A percentile compares a stretch with the other conserved stretches of the same genome.
Conservation (phyloP, 345 rosid genomes). For the Pistacia vera region DNA sequence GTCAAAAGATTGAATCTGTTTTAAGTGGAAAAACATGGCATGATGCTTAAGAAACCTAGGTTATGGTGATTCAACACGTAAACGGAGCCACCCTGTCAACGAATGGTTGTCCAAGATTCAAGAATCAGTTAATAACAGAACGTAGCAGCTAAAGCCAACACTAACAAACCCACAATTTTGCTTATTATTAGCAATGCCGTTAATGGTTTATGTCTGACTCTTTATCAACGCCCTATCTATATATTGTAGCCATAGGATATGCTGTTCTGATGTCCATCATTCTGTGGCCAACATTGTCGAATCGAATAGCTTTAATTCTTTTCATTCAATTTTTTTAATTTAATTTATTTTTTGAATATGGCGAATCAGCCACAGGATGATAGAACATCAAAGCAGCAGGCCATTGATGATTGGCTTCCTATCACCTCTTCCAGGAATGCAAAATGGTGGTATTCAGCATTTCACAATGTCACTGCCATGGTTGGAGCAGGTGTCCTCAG, state of each 20-base stretch:
- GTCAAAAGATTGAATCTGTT: background rate
- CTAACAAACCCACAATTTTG: background rate
- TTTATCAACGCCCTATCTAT: background rate
- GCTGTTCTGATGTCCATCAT: background rate
- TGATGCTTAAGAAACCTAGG: too few species aligned
- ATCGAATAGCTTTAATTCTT: background rate
- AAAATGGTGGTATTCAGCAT: constrained; percentile 92
- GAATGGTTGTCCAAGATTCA: background rate
- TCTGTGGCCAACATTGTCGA: background rate
- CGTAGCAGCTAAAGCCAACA: background rate
- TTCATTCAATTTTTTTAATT: too few species aligned
- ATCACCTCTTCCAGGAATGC: constrained; percentile 69
- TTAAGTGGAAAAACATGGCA: background rate
- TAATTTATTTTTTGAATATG: background rate
- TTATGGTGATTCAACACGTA: background rate
- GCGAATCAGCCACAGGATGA: background rate
- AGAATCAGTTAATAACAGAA: background rate
- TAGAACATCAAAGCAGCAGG: constrained; percentile 24
- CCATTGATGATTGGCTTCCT: constrained; percentile 73
- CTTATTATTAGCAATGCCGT: background rate
- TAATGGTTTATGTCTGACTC: background rate
- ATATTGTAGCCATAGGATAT: background rate
- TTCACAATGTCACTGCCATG: constrained; percentile 94
- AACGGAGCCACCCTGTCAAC: background rate
- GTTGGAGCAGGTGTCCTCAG: constrained; percentile 92